Evolutionary conservation across 768 basidiomycete genomes (phyloP), one percentile per base, ranked within the genome.

Genomic region (Stropharia rugosoannulata): DNA sequence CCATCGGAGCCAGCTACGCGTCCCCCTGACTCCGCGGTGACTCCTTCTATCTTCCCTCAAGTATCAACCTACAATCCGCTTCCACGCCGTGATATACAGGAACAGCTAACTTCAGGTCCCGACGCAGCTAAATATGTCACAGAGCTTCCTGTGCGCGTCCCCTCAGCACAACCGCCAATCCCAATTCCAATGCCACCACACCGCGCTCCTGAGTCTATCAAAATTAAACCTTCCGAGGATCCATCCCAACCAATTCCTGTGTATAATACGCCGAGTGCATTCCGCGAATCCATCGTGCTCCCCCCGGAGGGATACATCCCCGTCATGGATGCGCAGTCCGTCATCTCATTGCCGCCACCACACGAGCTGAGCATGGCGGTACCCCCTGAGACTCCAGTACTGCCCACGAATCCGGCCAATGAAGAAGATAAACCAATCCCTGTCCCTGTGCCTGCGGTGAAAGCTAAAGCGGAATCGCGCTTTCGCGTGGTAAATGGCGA

Each of bases 291-390:
- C 2, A 60, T 72, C 11, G 56, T 67, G 8, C 46, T 77, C 8
- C 80, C 73, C 6, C 80, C 79, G 0, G 82, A 83, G n/a, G 73
- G 70, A 4, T 83, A 70, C 54, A 80, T 84, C 51, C 82, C 83
- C 0, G 72, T 64, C n/a, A 44, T 76, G 57, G 75, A 70, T 12
- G 55, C 69, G 0, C 69, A 75, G 54, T 69, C 70, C 9, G 64
- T 69, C 16, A 80, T 81, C 15, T 57, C 66, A 4, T 68, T 83
- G n/a, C 81, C 80, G 5, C 76, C 81, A 16, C 83, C 83, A 1
- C 78, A 82, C 52, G 81, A 76, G 55, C 57, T 83, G 16, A 72
- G 68, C 15, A 66, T 65, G 9, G 66, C 66, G 2, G 58, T 69
- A 2, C 49, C 62, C 25, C 35, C 61, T 5, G 57, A 46, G 32